Evolutionary conservation across 1,284 basidiomycete genomes (phyloP).

Genomic region (Heterobasidion occidentale): DNA sequence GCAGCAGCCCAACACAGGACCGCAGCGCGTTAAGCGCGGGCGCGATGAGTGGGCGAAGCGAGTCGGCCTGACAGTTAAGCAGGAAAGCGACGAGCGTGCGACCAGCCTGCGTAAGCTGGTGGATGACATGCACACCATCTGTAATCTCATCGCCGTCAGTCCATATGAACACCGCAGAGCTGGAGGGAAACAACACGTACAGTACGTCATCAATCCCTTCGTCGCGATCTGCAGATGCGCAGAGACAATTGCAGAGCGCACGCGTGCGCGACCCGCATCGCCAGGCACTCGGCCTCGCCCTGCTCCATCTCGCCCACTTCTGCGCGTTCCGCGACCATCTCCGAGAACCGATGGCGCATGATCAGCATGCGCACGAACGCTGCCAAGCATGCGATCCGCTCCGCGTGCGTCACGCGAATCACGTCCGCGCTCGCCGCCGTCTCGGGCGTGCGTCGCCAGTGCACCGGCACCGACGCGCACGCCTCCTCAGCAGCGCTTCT

Average conservation of each 20-base stretch:
- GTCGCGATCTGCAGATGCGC: constrained; percentile 55
- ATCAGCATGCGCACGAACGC: constrained; percentile 80
- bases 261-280: constrained; percentile 57
- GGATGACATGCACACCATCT: constrained; percentile 91
- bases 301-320: constrained; percentile 41
- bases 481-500: constrained; percentile 78
- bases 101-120: constrained; percentile 89
- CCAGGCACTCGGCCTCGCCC: constrained; percentile 57
- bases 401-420: constrained; percentile 80
- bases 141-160: background rate
- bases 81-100: constrained; percentile 80
- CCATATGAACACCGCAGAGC: background rate
- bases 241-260: constrained; percentile 2
- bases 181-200: constrained; percentile 35
- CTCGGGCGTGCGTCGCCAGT: constrained; percentile 75
- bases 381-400: constrained; percentile 76
- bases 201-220: constrained; percentile 89
- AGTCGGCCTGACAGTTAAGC: constrained; percentile 68
- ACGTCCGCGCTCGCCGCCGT: constrained; percentile 81
- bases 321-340: constrained; percentile 57
- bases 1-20: constrained; percentile 75
- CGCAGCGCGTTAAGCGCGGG: constrained; percentile 77
- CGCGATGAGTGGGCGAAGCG: constrained; percentile 65
- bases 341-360: constrained; percentile 68
- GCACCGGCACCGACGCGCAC: constrained; percentile 57